phyloP scores from a whole-genome alignment of 1,139 yeast genomes.

The Taiozyma onychis region DNA sequence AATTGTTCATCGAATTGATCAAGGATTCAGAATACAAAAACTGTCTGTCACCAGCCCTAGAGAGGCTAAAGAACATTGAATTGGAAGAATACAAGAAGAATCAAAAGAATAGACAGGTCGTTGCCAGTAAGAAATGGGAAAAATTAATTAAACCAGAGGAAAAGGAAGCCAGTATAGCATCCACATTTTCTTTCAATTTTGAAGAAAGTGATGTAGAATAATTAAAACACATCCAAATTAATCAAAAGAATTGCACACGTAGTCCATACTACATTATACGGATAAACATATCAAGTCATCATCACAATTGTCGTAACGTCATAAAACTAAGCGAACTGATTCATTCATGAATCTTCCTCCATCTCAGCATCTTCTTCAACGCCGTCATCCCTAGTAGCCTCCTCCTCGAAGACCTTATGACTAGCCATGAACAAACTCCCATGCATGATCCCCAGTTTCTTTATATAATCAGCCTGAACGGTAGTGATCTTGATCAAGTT shows the following conservation, averaged over 20 bases:
- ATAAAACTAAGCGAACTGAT: not conserved
- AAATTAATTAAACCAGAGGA: slow-evolving; percentile 13
- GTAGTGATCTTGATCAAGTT: slow-evolving; percentile 48
- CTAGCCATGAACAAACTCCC: slow-evolving; percentile 63
- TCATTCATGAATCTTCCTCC: not conserved
- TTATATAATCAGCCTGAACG: slow-evolving; percentile 50
- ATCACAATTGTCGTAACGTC: not conserved
- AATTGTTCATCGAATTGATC: slow-evolving; percentile 46
- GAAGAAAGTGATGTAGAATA: slow-evolving; percentile 14
- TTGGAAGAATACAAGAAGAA: slow-evolving; percentile 22
- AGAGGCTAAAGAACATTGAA: slow-evolving; percentile 30
- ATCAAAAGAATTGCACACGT: too few relatives aligned
- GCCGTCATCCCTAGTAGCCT: slow-evolving; percentile 21
- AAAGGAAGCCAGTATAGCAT: not conserved
- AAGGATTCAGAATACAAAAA: slow-evolving; percentile 27
- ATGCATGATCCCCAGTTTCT: slow-evolving; percentile 54
- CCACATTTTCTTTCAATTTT: slow-evolving; percentile 21
- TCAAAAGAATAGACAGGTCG: slow-evolving; percentile 18
- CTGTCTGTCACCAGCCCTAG: slow-evolving; percentile 32
- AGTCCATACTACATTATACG: too few relatives aligned
- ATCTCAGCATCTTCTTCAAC: slow-evolving; percentile 1
- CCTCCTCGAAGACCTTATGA: slow-evolving; percentile 55
- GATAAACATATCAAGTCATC: not conserved
- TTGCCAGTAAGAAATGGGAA: slow-evolving; percentile 28
- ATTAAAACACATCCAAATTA: too few relatives aligned